Evolutionary conservation across 75 land plant genomes (phyloP).

Genomic region (Sequoiadendron giganteum): DNA sequence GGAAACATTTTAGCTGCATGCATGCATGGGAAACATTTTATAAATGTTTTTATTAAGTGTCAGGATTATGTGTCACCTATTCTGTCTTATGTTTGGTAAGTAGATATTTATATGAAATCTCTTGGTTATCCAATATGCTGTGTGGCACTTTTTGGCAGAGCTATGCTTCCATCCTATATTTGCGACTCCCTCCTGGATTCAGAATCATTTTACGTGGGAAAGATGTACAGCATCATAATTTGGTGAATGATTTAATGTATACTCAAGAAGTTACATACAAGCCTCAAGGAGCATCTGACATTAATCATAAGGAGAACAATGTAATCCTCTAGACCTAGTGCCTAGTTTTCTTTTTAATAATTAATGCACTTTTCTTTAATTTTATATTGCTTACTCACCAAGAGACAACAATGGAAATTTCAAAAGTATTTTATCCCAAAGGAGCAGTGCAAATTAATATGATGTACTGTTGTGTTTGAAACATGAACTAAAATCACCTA

Average conservation of each 20-base stretch:
- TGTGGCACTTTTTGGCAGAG: conserved; percentile 35
- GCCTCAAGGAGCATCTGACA: conserved; percentile 53
- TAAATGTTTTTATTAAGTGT: background rate
- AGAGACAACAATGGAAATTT: background rate
- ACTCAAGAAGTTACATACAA: conserved; percentile 63
- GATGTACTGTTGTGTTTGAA: background rate
- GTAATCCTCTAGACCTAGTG: conserved; percentile 24
- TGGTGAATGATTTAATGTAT: conserved; percentile 83
- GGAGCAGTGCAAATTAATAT: background rate
- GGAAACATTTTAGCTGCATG: background rate
- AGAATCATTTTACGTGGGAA: conserved; percentile 76
- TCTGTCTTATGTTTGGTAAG: background rate
- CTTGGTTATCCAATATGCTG: background rate
- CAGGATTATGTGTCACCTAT: background rate
- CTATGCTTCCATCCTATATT: conserved; percentile 87
- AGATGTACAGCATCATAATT: conserved; percentile 83
- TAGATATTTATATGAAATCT: background rate
- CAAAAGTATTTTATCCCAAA: background rate
- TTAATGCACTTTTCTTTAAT: background rate
- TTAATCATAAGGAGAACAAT: conserved; percentile 41
- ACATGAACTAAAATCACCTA: background rate
- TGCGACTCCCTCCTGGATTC: conserved; percentile 64
- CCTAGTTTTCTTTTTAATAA: background rate
- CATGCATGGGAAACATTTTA: background rate
- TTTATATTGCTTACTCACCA: background rate